Conservation (phyloP, 2,329 filamentous ascomycete species). For the Fusarium clavum region DNA sequence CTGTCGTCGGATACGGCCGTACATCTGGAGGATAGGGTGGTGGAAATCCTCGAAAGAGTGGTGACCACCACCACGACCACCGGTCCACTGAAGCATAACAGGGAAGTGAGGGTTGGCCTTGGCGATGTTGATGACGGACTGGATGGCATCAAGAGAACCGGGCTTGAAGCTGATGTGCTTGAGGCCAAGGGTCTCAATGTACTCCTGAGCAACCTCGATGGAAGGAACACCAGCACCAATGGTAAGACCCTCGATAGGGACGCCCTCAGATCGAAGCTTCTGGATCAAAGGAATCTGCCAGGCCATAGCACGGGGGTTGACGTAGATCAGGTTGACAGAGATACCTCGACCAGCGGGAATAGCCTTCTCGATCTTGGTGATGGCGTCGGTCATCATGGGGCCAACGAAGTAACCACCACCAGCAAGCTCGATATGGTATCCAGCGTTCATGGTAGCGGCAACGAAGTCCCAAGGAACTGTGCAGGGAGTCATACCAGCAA, state of each 20-base stretch:
- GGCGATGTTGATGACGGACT: constrained; percentile 90
- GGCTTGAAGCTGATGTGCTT: constrained; percentile 97
- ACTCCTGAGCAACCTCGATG: constrained; percentile 91
- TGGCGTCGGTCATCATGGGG: constrained; percentile 83
- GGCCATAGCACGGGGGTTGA: constrained; percentile 87
- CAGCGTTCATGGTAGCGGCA: constrained; percentile 90
- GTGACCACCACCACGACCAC: constrained; percentile 91
- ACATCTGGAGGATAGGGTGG: constrained; percentile 90
- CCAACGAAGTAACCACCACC: constrained; percentile 91
- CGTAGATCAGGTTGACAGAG: constrained; percentile 90
- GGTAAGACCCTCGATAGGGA: constrained; percentile 90
- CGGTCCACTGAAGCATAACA: constrained; percentile 94
- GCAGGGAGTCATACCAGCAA: constrained; percentile 92
- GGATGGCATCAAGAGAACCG: constrained; percentile 87
- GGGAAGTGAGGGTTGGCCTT: constrained; percentile 95
- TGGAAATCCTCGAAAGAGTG: constrained; percentile 98
- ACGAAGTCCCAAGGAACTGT: constrained; percentile 94
- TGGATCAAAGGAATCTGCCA: constrained; percentile 92
- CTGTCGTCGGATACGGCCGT: constrained; percentile 84
- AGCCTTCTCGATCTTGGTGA: constrained; percentile 84
- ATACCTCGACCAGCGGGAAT: constrained; percentile 90
- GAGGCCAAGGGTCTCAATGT: constrained; percentile 90
- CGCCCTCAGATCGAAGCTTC: constrained; percentile 83
- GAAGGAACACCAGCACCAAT: constrained; percentile 95
- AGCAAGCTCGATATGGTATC: constrained; percentile 92